Evolutionary conservation across 73 alveolate genomes (phyloP), one percentile per base, ranked within the genome.

Genomic region (Paramecium pentaurelia): DNA sequence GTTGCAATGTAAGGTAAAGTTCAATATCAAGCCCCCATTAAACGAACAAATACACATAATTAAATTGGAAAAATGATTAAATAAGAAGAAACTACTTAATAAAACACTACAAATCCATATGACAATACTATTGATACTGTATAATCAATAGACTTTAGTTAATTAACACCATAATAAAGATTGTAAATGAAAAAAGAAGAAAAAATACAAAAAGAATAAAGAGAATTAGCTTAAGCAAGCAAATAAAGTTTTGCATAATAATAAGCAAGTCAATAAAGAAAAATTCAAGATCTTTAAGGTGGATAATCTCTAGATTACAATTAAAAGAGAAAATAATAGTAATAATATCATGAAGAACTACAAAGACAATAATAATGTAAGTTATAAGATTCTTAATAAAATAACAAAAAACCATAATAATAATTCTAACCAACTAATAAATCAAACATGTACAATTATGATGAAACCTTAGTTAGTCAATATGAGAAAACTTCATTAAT

Each of bases 11-110:
- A 73, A 73, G 87, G 87, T 8, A 37, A 73, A 38, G 60, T 73
- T 16, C 34, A 73, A 38, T 30, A 30, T 34, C 34, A 80, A 45
- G 45, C 58, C 16, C 91, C 91, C 0, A 80, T 80, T 10, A 80
- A 80, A 42, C 49, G 91, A 22, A 80, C 91, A 6, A 80, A 80
- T 27, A 80, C 91, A 22, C 91, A 80, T 49, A 80, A 80, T 14
- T 25, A 80, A 45, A 80, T 80, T 28, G 91, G 58, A 16, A 80
- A 80, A 28, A 80, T 80, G 91, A 80, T 80, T 7, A 80, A 80
- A 38, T 25, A 80, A 25, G 91, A 80, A 47, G 44, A 80, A 80
- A 47, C 22, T 10, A 27, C 28, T 42, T 16, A 47, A 45, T n/a
- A 34, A 12, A 64, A 10, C 9, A 25, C 84, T 3, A 32, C 42